Evolutionary conservation across 1,284 basidiomycete genomes (phyloP), one percentile per base, ranked within the genome.

Genomic region (Coriolopsis trogii): DNA sequence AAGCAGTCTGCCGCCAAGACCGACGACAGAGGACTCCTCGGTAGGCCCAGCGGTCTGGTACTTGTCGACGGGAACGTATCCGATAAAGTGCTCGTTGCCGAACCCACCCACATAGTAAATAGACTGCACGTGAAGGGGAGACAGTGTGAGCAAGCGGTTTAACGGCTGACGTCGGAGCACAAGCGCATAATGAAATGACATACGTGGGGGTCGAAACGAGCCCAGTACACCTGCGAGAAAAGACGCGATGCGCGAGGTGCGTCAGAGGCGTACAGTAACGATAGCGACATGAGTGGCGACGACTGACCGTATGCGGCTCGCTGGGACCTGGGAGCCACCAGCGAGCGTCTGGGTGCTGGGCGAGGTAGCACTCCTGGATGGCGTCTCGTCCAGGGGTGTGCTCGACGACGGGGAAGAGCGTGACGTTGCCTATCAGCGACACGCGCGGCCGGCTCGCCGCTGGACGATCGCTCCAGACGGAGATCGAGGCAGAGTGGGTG

Each of bases 41-140:
- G 48, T 34, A 15, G 38, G 30, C 12, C 37, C 40, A 8, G 67
- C 64, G 12, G 41, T 50, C 48, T 78, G 76, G 63, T 82, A 85
- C 45, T 81, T 56, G 5, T 75, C 69, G 15, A 80, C 64, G 1
- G 81, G 81, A 23, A 83, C 76, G 63, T 80, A 76, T 3, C 82
- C 80, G 49, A 84, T 84, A 63, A 79, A 82, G 59, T 85, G 80
- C 51, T 71, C 69, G 56, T 75, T 79, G 30, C 83, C 84, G 60
- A 87, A 87, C 4, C 84, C 84, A 18, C 84, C 84, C 7, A 86
- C 81, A 59, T 83, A 86, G 65, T 85, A 87, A 18, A 85, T 70
- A 48, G 74, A 77, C 74, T 81, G 55, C 26, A 23, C 36, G 23
- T 30, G 15, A 20, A 9, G n/a, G 6, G 10, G 25, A 21, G 28